Evolutionary conservation across 352 stramenopile genomes (phyloP).

Genomic region (Phytophthora syringae): DNA sequence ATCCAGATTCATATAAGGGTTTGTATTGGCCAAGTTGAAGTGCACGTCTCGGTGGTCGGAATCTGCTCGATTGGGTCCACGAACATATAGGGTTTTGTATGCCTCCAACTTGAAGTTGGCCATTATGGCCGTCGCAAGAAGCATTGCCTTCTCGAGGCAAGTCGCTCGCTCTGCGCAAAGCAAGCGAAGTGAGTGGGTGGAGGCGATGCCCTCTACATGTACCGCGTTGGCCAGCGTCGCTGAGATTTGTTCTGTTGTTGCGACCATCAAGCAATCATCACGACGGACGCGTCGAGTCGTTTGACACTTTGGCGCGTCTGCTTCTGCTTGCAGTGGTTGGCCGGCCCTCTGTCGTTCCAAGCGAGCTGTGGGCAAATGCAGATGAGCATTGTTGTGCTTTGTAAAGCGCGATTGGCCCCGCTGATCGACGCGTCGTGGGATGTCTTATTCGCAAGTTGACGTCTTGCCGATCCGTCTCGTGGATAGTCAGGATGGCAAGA

Average conservation of each 20-base stretch:
- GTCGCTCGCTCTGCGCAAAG: neutral
- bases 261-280: slow-evolving; percentile 27
- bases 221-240: neutral
- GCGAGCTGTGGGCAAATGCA: neutral
- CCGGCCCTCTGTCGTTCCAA: slow-evolving; percentile 23
- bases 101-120: slow-evolving; percentile 21
- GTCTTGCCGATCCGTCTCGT: slow-evolving; percentile 15
- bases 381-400: too few relatives aligned
- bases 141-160: neutral
- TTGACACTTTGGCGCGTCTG: slow-evolving; percentile 13
- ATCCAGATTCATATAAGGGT: neutral
- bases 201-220: neutral
- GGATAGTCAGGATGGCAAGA: slow-evolving; percentile 39
- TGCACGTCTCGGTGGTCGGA: slow-evolving; percentile 22
- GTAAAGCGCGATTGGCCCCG: too few relatives aligned
- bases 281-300: slow-evolving; percentile 24
- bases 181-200: neutral
- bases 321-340: slow-evolving; percentile 9
- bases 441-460: slow-evolving; percentile 10
- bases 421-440: neutral
- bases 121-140: neutral
- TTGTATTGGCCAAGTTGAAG: slow-evolving; percentile 2
- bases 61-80: neutral
- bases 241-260: slow-evolving; percentile 3
- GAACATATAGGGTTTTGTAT: slow-evolving; percentile 21